A percentile compares a stretch with the other conserved stretches of the same genome.
phyloP scores from a whole-genome alignment of 257 asterid species.

The Mentha longifolia region DNA sequence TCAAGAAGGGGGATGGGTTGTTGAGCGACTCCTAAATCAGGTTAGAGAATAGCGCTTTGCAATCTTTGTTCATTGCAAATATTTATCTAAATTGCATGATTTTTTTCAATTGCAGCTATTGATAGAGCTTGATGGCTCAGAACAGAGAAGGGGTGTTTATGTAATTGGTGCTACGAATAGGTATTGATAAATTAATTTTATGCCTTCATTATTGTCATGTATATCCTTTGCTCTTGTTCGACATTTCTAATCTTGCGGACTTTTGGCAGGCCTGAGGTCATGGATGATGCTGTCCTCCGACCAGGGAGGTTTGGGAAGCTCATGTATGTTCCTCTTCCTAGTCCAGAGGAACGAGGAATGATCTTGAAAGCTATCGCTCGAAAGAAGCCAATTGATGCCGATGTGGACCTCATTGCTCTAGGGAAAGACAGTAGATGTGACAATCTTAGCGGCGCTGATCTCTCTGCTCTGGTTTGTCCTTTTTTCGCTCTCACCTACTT shows the following conservation, averaged over 20 bases:
- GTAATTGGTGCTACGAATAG: slow-evolving; percentile 96
- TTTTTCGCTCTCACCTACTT: not conserved
- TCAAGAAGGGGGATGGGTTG: slow-evolving; percentile 83
- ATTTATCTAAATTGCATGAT: slow-evolving; percentile 17
- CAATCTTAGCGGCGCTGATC: slow-evolving; percentile 89
- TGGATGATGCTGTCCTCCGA: slow-evolving; percentile 81
- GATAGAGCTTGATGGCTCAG: slow-evolving; percentile 87
- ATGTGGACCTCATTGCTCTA: slow-evolving; percentile 69
- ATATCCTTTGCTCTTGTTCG: slow-evolving; percentile 7
- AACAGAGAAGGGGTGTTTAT: slow-evolving; percentile 69
- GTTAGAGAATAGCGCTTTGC: slow-evolving; percentile 37
- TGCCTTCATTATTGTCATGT: not conserved
- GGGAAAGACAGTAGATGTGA: slow-evolving; percentile 60
- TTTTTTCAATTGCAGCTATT: slow-evolving; percentile 61
- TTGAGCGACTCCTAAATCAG: slow-evolving; percentile 73
- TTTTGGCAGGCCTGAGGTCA: slow-evolving; percentile 73
- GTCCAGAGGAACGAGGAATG: slow-evolving; percentile 80
- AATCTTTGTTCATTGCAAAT: not conserved
- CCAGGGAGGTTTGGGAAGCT: slow-evolving; percentile 87
- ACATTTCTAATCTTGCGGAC: slow-evolving; percentile 23
- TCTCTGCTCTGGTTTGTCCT: slow-evolving; percentile 62
- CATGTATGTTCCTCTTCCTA: slow-evolving; percentile 81
- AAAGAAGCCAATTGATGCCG: slow-evolving; percentile 60
- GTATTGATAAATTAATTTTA: slow-evolving; percentile 36
- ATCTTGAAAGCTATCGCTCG: slow-evolving; percentile 74